Evolutionary conservation across 2,329 filamentous ascomycete species (phyloP), one percentile per base, ranked within the genome.

Genomic region (Talaromyces funiculosus): DNA sequence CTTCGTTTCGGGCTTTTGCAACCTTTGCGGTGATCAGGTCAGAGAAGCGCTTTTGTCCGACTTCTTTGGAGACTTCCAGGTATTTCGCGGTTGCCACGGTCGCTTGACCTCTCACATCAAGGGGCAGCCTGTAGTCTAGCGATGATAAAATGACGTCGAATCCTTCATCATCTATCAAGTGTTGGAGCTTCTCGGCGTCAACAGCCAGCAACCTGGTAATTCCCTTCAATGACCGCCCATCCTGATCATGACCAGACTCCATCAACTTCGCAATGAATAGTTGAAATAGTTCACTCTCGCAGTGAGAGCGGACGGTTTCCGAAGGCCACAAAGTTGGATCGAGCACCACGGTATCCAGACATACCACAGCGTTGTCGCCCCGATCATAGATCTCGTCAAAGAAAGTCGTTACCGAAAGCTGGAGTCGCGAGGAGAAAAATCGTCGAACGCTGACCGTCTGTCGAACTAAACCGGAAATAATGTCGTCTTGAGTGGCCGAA

Each of bases 261-360:
- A 97, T 95, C 67, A 97, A 80, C 69, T 90, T 89, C 24, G 92
- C 92, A 66, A 97, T 85, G 66, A 93, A 86, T 61, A 96, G 84
- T 69, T 77, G 77, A 61, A 81, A 80, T 4, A 81, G 72, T 63
- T 80, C 78, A 59, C 73, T 73, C 64, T 80, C 77, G 64, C 77
- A 79, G 57, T 77, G 74, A 16, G 72, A 67, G 45, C 77, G 73
- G n/a, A 64, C 70, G 31, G 73, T 69, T 63, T 80, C 76, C 3
- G 72, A 73, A 18, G 72, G 71, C 79, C 79, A 81, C 4, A 79
- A 71, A 5, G 70, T 71, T n/a, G 71, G 71, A 62, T 80, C 77
- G 55, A 80, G 66, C 4, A 80, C 76, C 22, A 80, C 74, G 2
- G 73, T 76, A 60, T 79, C 75, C 59, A 81, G 68, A 59, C 76